Percentiles rank a stretch among this genome's conserved stretches.
These are phyloP conservation scores for Pestalotiopsis sp. DNA, from an alignment of 2,329 filamentous ascomycete species.

Conservation along the genomic window DNA sequence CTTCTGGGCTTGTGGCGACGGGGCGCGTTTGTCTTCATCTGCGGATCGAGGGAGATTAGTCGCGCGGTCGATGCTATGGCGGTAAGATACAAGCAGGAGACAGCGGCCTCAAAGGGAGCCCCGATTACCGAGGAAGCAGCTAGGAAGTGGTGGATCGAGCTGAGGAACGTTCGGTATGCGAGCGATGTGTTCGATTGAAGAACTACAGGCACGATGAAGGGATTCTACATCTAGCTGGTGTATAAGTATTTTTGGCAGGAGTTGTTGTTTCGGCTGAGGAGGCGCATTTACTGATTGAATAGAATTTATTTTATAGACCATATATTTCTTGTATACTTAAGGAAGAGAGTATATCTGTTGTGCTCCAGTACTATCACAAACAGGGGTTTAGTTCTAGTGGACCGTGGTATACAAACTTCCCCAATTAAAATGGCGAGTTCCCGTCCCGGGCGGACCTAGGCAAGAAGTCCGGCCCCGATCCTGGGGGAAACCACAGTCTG, in stretches of 20 bases:
- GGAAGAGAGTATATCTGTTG: background rate
- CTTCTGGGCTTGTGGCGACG: conserved; percentile 40
- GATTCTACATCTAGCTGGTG: background rate
- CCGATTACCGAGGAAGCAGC: background rate
- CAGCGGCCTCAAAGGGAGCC: background rate
- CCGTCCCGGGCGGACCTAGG: background rate
- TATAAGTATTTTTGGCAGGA: background rate
- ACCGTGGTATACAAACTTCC: background rate
- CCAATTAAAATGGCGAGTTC: background rate
- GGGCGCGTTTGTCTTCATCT: conserved; percentile 64
- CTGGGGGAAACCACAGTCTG: background rate
- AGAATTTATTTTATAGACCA: background rate
- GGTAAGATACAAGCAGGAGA: background rate
- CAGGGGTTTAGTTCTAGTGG: background rate
- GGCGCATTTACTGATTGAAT: background rate
- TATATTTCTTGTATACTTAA: background rate
- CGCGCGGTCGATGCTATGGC: background rate
- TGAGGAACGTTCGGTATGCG: background rate
- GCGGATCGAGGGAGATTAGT: conserved; percentile 48
- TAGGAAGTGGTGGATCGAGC: background rate
- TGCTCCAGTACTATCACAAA: background rate
- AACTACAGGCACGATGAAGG: background rate
- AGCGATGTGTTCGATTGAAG: conserved; percentile 8
- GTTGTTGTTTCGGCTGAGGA: background rate
- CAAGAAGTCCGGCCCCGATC: background rate